These are phyloP conservation scores for Globisporangium megalacanthum DNA, from an alignment of 352 stramenopile species.

Conservation along the genomic window DNA sequence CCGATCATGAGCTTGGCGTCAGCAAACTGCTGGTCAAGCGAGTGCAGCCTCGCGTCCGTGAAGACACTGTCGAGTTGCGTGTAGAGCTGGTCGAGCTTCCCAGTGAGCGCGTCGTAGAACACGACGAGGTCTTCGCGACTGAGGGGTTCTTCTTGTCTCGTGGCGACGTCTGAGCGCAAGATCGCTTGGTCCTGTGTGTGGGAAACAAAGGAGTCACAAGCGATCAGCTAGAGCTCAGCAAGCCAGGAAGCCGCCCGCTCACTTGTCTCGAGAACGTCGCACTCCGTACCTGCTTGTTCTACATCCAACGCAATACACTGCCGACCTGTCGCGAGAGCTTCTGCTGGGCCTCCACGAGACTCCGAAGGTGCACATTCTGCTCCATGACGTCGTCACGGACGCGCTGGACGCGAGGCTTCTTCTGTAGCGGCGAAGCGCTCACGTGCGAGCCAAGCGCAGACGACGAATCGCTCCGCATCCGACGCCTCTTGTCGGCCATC, in stretches of 20 bases:
- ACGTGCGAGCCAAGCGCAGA: not conserved
- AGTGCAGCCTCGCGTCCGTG: not conserved
- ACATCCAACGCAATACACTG: not conserved
- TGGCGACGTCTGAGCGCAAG: not conserved
- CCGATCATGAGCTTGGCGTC: constrained; percentile 2
- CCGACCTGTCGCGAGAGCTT: constrained; percentile 1
- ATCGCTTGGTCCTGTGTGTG: not conserved
- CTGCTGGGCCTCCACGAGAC: not conserved
- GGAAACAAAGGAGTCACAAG: not conserved
- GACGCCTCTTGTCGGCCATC: not conserved
- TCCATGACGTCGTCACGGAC: not conserved
- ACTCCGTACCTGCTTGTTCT: not conserved
- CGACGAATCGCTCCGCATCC: not conserved
- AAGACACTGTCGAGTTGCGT: constrained; percentile 4
- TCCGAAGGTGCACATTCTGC: constrained; percentile 5
- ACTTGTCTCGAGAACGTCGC: not conserved
- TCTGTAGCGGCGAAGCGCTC: not conserved
- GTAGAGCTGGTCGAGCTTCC: constrained; percentile 4
- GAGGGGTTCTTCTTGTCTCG: not conserved
- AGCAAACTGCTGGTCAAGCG: not conserved
- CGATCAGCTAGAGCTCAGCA: no score
- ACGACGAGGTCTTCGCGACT: constrained; percentile 3
- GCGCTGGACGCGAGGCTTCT: constrained; percentile 1
- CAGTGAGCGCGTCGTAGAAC: constrained; percentile 7
- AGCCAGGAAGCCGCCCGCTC: no score